A percentile compares a stretch with the other conserved stretches of the same genome.
Evolutionary conservation across 2,329 filamentous ascomycete species (phyloP).

Genomic region (Aspergillus transmontanensis): DNA sequence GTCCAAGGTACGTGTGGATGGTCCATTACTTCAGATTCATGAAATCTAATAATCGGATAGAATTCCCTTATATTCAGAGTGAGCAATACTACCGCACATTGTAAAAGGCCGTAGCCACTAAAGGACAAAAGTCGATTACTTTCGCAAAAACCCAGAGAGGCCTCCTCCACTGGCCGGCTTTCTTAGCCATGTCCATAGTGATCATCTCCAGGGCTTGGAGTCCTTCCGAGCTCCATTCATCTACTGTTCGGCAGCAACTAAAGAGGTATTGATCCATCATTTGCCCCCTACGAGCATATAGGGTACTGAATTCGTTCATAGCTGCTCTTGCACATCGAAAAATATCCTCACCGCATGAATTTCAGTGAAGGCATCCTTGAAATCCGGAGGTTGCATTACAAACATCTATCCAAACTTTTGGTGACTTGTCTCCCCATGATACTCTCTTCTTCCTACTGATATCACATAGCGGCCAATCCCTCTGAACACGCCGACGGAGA

Average conservation of each 20-base stretch:
- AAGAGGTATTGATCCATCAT: conserved; percentile 53
- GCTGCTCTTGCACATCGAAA: conserved; percentile 77
- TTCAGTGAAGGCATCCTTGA: conserved; percentile 78
- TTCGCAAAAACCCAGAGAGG: conserved; percentile 59
- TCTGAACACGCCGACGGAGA: conserved; percentile 72
- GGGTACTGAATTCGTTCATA: conserved; percentile 22
- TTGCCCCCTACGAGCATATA: neutral
- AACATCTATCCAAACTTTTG: conserved; percentile 70
- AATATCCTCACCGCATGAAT: conserved; percentile 78
- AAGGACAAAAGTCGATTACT: conserved; percentile 73
- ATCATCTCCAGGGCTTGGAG: conserved; percentile 82
- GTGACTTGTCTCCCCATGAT: conserved; percentile 38
- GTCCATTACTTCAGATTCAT: neutral
- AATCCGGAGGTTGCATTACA: conserved; percentile 72
- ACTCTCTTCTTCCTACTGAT: neutral
- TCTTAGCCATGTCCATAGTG: conserved; percentile 88
- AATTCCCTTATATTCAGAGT: conserved; percentile 80
- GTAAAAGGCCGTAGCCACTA: neutral
- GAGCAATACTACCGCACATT: conserved; percentile 22
- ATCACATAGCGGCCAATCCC: conserved; percentile 70
- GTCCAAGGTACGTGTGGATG: conserved; percentile 47
- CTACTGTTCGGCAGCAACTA: conserved; percentile 85
- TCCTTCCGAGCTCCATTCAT: conserved; percentile 77
- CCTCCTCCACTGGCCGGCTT: conserved; percentile 78
- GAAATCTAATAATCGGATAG: conserved; percentile 38